phyloP scores from a whole-genome alignment of 202 grass and related monocot genomes.

The Schoenoplectus tabernaemontani region DNA sequence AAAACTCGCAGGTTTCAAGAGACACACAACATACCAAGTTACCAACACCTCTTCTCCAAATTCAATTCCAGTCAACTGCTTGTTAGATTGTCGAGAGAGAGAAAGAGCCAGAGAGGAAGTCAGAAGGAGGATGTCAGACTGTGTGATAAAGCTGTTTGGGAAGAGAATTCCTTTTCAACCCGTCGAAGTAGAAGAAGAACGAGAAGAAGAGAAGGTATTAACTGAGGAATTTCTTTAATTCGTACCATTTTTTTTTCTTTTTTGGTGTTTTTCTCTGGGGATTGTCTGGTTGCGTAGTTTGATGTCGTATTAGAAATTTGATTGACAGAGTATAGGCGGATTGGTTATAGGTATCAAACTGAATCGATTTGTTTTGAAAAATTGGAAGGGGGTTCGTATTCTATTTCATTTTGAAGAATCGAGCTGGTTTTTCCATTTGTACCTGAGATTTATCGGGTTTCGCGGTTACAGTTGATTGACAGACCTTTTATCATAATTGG shows the following conservation, averaged over 20 bases:
- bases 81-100: neutral
- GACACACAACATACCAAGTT: neutral
- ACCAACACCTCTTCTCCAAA: neutral
- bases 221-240: neutral
- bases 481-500: neutral
- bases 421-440: neutral
- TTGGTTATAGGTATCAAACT: neutral
- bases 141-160: slow-evolving; percentile 83
- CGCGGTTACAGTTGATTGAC: neutral
- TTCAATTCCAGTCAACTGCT: neutral
- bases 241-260: neutral
- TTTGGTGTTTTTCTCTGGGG: neutral
- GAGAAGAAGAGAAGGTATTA: slow-evolving; percentile 35
- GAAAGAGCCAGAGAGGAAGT: slow-evolving; percentile 15
- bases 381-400: neutral
- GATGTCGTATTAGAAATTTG: neutral
- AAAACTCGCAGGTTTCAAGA: slow-evolving; percentile 34
- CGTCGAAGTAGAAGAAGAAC: neutral
- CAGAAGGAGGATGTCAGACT: slow-evolving; percentile 17
- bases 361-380: neutral
- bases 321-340: neutral
- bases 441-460: neutral
- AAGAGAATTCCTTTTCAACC: slow-evolving; percentile 64
- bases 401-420: neutral
- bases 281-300: neutral